Percentiles rank a stretch among this genome's conserved stretches.
phyloP scores from a whole-genome alignment of 805 yeast species.

The Wickerhamomyces kurtzmanii region DNA sequence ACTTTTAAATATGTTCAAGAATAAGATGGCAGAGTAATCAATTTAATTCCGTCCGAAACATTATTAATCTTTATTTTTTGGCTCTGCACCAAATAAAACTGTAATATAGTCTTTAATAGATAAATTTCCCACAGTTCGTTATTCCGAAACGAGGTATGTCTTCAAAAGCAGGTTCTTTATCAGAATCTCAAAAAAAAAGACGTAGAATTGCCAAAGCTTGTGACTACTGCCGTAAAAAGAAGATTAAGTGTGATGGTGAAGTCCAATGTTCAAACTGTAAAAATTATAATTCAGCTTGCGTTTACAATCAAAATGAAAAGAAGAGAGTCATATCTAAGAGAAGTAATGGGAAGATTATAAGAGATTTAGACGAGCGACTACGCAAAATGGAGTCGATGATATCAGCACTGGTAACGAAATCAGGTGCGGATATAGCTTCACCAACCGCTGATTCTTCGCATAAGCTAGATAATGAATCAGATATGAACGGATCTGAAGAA shows the following conservation, averaged over 20 bases:
- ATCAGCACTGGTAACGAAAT: slow-evolving; percentile 14
- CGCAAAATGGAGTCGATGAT: slow-evolving; percentile 23
- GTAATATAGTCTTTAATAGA: background rate
- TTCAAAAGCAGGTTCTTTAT: background rate
- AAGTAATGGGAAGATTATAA: slow-evolving; percentile 1
- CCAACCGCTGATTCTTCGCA: background rate
- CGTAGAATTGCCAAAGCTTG: slow-evolving; percentile 35
- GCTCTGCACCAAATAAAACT: background rate
- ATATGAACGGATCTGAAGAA: background rate
- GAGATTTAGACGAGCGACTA: slow-evolving; percentile 18
- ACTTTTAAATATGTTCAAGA: background rate
- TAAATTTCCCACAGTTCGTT: too few species aligned
- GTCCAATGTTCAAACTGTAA: slow-evolving; percentile 79
- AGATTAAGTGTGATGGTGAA: slow-evolving; percentile 74
- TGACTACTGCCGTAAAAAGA: slow-evolving; percentile 50
- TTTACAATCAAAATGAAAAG: slow-evolving; percentile 67
- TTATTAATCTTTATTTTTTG: background rate
- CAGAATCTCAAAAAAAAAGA: slow-evolving; percentile 16
- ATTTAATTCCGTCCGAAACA: background rate
- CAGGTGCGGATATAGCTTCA: slow-evolving; percentile 5
- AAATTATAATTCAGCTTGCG: slow-evolving; percentile 68
- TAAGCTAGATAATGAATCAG: too few species aligned
- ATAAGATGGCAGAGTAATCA: background rate
- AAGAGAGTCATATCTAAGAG: slow-evolving; percentile 20
- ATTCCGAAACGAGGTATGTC: too few species aligned